Evolutionary conservation across 2,329 filamentous ascomycete genomes (phyloP), one percentile per base, ranked within the genome.

Genomic region (Cytospora mali): DNA sequence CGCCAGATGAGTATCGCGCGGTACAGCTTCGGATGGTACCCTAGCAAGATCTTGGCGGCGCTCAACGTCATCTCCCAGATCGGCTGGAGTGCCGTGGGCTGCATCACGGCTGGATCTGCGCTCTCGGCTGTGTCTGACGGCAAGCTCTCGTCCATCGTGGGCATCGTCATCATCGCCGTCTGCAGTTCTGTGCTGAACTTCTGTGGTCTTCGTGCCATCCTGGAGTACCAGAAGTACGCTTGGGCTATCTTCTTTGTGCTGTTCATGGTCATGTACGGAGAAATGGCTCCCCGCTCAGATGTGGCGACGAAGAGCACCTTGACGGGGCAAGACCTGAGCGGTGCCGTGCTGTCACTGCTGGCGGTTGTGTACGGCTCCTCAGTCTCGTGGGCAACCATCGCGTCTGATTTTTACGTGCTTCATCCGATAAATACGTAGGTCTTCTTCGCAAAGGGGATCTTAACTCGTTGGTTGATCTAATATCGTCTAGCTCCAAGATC

Each of bases 131-230:
- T 80, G 56, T 76, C 75, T 2, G 70, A 76, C 42, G 77, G 78
- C 28, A 71, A 67, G 21, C 70, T 85, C 42, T 79, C 76, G 52
- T 75, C 80, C 1, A 75, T 78, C 7, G 77, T 82, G n/a, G 81
- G 82, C 21, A 83, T 86, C 55, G 76, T 84, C 58, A 77, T 86
- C 35, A 77, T 82, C 27, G 77, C 77, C 6, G 69, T 84, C 16
- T 70, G 81, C n/a, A 77, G 79, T 6, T 75, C 84, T 48, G 64
- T 81, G 52, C 77, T 85, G 25, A 81, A 80, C 1, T 80, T 85
- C 68, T 76, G 81, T 57, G 83, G 83, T 0, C 77, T 82, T 67
- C 75, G 74, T 62, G 74, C 76, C 18, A 75, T 84, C 31, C 76
- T 84, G 61, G 64, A 76, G 13, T 84, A 81, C 66, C 80, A 84